phyloP scores from a whole-genome alignment of 2,329 filamentous ascomycete species.

The Colletotrichum sp. region DNA sequence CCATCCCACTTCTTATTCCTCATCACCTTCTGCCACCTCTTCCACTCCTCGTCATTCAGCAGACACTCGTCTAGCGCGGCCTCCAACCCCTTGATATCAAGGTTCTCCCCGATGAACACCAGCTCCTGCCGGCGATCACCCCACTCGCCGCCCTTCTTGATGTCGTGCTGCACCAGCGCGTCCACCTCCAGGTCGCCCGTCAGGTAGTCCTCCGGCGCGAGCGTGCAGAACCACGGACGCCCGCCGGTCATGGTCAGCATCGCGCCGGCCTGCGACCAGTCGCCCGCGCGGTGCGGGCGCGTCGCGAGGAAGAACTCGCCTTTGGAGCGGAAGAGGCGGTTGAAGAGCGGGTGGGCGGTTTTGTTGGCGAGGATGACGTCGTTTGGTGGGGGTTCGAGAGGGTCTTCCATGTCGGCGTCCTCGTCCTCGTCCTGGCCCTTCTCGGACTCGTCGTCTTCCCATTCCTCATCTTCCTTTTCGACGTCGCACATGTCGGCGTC shows the following conservation, averaged over 20 bases:
- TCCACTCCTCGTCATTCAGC: constrained; percentile 64
- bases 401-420: constrained; percentile 26
- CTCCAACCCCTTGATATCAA: constrained; percentile 58
- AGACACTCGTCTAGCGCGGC: constrained; percentile 64
- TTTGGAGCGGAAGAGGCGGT: constrained; percentile 66
- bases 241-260: constrained; percentile 67
- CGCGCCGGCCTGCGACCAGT: constrained; percentile 69
- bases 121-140: constrained; percentile 75
- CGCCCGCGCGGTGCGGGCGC: constrained; percentile 57
- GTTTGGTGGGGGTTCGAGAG: constrained; percentile 40
- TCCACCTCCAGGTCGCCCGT: constrained; percentile 54
- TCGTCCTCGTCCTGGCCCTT: constrained; percentile 29
- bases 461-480: constrained; percentile 17
- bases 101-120: constrained; percentile 74
- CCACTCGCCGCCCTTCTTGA: constrained; percentile 63
- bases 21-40: constrained; percentile 59
- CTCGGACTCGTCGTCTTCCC: constrained; percentile 34
- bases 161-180: constrained; percentile 53
- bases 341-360: constrained; percentile 55
- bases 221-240: constrained; percentile 63
- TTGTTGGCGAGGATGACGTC: constrained; percentile 59
- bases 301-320: constrained; percentile 67
- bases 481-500: constrained; percentile 34
- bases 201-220: constrained; percentile 55
- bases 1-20: constrained; percentile 36